A percentile compares a stretch with the other conserved stretches of the same genome.
phyloP scores from a whole-genome alignment of 2,329 filamentous ascomycete species.

The Ascochyta pisi region DNA sequence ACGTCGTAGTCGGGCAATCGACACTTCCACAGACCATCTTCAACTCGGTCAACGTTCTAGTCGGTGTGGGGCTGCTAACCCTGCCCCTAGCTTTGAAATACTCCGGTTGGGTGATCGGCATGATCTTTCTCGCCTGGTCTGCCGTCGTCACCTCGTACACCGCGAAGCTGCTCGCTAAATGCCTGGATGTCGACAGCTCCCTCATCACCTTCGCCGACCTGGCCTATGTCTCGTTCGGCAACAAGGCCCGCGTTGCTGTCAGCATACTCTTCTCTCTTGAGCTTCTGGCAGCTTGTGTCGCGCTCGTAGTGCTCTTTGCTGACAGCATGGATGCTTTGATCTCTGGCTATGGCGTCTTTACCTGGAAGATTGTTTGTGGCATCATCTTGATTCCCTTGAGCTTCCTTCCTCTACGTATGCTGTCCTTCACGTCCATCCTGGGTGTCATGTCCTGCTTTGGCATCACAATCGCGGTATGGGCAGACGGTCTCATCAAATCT shows the following conservation, averaged over 20 bases:
- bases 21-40: constrained; percentile 95
- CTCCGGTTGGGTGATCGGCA: constrained; percentile 85
- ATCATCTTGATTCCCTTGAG: constrained; percentile 80
- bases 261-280: constrained; percentile 89
- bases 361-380: constrained; percentile 88
- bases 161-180: constrained; percentile 82
- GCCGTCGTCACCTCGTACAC: constrained; percentile 85
- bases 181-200: constrained; percentile 82
- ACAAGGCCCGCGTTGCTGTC: constrained; percentile 78
- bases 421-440: constrained; percentile 90
- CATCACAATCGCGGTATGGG: constrained; percentile 83
- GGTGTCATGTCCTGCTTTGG: constrained; percentile 90
- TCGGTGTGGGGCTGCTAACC: constrained; percentile 88
- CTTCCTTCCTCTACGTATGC: constrained; percentile 79
- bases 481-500: constrained; percentile 86
- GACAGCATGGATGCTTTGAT: constrained; percentile 85
- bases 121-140: constrained; percentile 75
- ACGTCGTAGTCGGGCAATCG: constrained; percentile 89
- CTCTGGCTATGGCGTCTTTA: constrained; percentile 69
- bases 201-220: constrained; percentile 95
- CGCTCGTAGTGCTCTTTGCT: constrained; percentile 91
- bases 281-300: constrained; percentile 85
- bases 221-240: constrained; percentile 88
- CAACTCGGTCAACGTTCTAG: constrained; percentile 93
- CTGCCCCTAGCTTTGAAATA: constrained; percentile 87